phyloP scores from a whole-genome alignment of 768 basidiomycete species.

The Boletellus ananas region DNA sequence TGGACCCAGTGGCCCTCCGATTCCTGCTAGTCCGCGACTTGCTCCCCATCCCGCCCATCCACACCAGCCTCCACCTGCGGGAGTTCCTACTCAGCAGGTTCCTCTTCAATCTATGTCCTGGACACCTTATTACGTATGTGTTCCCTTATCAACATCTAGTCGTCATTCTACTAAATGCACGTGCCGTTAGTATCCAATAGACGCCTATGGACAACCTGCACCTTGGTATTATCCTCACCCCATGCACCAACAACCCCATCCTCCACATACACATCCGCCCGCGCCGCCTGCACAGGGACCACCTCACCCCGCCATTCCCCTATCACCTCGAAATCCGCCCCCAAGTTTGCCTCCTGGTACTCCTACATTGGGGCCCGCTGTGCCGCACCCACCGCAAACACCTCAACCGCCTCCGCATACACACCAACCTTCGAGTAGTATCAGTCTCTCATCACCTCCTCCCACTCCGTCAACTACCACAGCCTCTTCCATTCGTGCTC shows the following conservation, averaged over 20 bases:
- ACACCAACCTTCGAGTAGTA: constrained; percentile 43
- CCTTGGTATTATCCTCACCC: constrained; percentile 38
- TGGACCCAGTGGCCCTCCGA: constrained; percentile 50
- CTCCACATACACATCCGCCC: constrained; percentile 40
- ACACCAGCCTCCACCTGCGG: constrained; percentile 52
- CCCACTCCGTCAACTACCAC: constrained; percentile 59
- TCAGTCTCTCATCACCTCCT: constrained; percentile 54
- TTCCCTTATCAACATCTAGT: neutral
- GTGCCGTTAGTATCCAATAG: constrained; percentile 39
- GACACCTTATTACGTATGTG: constrained; percentile 58
- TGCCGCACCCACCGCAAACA: constrained; percentile 43
- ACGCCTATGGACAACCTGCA: constrained; percentile 44
- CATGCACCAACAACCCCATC: constrained; percentile 41
- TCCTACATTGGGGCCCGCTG: constrained; percentile 61
- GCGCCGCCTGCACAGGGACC: constrained; percentile 37
- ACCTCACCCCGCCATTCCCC: constrained; percentile 50
- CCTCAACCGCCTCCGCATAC: constrained; percentile 45
- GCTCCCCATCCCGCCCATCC: constrained; percentile 44
- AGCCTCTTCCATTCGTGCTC: constrained; percentile 37
- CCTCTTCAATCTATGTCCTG: constrained; percentile 41
- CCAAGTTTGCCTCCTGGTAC: constrained; percentile 58
- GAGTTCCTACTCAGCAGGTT: constrained; percentile 44
- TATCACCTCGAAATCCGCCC: constrained; percentile 66
- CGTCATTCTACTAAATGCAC: neutral
- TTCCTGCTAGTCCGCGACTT: constrained; percentile 64